Evolutionary conservation across 2,329 filamentous ascomycete species (phyloP).

Genomic region (Ophioceras dolichostomum): DNA sequence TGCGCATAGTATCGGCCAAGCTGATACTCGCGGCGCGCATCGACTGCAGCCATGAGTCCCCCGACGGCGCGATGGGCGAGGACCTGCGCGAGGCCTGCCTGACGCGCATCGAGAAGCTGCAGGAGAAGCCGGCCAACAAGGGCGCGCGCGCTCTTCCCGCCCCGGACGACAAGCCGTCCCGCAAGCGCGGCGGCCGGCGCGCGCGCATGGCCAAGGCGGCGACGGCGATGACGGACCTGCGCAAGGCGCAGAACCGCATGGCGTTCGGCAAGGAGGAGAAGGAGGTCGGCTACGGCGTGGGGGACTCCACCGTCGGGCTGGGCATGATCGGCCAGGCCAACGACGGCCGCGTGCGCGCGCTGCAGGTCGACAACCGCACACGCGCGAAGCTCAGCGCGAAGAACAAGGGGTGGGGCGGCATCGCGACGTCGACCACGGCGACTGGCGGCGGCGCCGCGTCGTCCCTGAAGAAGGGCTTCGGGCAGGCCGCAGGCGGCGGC

Average conservation of each 20-base stretch:
- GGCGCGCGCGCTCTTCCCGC: conserved; percentile 76
- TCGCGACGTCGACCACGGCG: conserved; percentile 42
- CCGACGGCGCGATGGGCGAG: conserved; percentile 73
- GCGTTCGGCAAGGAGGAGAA: conserved; percentile 92
- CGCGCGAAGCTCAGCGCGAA: conserved; percentile 88
- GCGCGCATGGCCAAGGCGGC: conserved; percentile 94
- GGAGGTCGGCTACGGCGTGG: conserved; percentile 81
- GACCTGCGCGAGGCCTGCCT: conserved; percentile 73
- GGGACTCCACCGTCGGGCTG: conserved; percentile 74
- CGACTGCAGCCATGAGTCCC: conserved; percentile 70
- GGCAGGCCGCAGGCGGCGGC: conserved; percentile 26
- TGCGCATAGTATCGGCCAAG: conserved; percentile 90
- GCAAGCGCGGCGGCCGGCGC: conserved; percentile 82
- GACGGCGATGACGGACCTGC: conserved; percentile 89
- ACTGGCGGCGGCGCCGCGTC: conserved; percentile 57
- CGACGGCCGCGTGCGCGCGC: conserved; percentile 76
- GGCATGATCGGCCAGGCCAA: conserved; percentile 90
- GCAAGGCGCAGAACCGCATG: conserved; percentile 93
- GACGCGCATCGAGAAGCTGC: conserved; percentile 81
- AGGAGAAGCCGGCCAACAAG: conserved; percentile 82
- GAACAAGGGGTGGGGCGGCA: conserved; percentile 86
- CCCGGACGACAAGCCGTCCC: conserved; percentile 86
- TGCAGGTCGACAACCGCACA: conserved; percentile 87
- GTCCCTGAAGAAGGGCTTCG: conserved; percentile 69
- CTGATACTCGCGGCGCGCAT: conserved; percentile 86